These are phyloP conservation scores for Colletotrichum spinosum DNA, from an alignment of 2,329 filamentous ascomycete genomes.

Conservation along the genomic window DNA sequence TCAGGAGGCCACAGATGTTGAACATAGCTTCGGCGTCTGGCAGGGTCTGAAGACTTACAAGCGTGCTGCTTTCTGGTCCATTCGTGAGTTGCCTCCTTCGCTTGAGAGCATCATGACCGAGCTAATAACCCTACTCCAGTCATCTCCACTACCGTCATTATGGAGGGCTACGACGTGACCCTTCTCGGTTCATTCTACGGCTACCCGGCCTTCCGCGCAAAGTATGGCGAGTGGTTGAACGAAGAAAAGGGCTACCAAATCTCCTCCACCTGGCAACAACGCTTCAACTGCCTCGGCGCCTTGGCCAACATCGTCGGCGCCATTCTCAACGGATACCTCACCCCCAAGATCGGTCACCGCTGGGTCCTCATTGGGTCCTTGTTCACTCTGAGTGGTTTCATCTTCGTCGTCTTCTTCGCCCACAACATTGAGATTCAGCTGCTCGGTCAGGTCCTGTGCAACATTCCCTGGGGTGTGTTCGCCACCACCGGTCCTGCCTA, in stretches of 20 bases:
- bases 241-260: constrained; percentile 56
- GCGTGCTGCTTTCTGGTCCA: constrained; percentile 53
- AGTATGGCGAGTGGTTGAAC: constrained; percentile 52
- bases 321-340: constrained; percentile 55
- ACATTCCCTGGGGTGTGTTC: constrained; percentile 59
- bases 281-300: constrained; percentile 52
- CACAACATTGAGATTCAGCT: constrained; percentile 55
- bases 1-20: constrained; percentile 49
- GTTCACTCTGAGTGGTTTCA: constrained; percentile 54
- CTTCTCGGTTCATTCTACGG: constrained; percentile 60
- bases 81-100: constrained; percentile 44
- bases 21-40: constrained; percentile 50
- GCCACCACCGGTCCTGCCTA: constrained; percentile 57
- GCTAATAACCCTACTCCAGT: constrained; percentile 40
- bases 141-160: constrained; percentile 60
- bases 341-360: constrained; percentile 56
- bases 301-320: constrained; percentile 53
- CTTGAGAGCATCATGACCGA: not conserved
- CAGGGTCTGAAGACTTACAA: constrained; percentile 54
- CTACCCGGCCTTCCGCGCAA: constrained; percentile 52
- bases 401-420: constrained; percentile 63
- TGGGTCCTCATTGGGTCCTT: constrained; percentile 56
- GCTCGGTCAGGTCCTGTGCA: constrained; percentile 59
- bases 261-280: constrained; percentile 63
- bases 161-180: constrained; percentile 64